Evolutionary conservation across 2,329 filamentous ascomycete species (phyloP).

Genomic region (Colletotrichum godetiae): DNA sequence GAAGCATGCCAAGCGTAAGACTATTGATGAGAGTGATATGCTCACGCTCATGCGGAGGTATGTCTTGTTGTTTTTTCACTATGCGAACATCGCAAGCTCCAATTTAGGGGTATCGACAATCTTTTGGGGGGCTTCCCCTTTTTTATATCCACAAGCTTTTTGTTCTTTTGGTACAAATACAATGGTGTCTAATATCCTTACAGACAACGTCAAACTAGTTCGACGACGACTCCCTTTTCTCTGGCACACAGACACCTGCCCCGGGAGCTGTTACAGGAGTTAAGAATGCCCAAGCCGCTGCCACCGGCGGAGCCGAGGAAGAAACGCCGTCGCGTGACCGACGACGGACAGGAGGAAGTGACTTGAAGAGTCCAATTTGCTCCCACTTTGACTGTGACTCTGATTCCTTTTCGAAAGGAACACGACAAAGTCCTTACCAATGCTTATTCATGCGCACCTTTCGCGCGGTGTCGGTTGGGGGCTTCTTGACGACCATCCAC

Average conservation of each 20-base stretch:
- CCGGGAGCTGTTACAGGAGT: conserved; percentile 83
- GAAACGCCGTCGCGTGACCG: conserved; percentile 46
- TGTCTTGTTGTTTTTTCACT: conserved; percentile 47
- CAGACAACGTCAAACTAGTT: conserved; percentile 82
- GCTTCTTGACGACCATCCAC: conserved; percentile 93
- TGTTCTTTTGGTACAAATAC: conserved; percentile 9
- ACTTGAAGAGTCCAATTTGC: conserved; percentile 2
- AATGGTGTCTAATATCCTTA: conserved; percentile 40
- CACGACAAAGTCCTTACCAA: conserved; percentile 63
- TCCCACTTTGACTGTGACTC: conserved; percentile 8
- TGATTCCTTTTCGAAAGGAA: conserved; percentile 31
- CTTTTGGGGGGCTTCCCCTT: conserved; percentile 9
- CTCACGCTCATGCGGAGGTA: conserved; percentile 86
- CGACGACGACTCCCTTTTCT: conserved; percentile 81
- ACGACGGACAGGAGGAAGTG: conserved; percentile 23
- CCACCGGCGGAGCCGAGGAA: conserved; percentile 63
- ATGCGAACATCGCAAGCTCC: conserved; percentile 14
- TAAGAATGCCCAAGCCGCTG: conserved; percentile 70
- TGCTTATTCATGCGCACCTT: conserved; percentile 81
- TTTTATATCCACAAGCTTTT: conserved; percentile 23
- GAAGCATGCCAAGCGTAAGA: conserved; percentile 83
- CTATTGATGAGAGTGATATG: conserved; percentile 87
- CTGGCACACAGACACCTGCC: conserved; percentile 87
- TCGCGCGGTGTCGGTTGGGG: conserved; percentile 76
- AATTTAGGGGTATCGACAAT: conserved; percentile 17